These are phyloP conservation scores for Aspergillus sp. DNA, from an alignment of 2,329 filamentous ascomycete species.

Conservation along the genomic window DNA sequence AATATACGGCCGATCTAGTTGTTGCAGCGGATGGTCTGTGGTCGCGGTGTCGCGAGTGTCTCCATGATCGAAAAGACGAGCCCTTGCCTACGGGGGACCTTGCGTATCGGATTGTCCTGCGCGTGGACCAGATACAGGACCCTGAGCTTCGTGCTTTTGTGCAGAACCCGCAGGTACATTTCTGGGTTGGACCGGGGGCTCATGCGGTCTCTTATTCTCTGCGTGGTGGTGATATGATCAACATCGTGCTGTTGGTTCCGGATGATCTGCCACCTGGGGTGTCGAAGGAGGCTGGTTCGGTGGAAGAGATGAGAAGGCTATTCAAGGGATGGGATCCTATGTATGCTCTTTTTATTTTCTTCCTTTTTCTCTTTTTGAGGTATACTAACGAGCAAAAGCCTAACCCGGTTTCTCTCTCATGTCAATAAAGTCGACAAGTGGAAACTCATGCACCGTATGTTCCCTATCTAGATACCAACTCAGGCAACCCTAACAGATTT, in stretches of 20 bases:
- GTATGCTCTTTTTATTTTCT: slow-evolving; percentile 16
- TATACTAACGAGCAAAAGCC: slow-evolving; percentile 13
- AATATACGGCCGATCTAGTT: slow-evolving; percentile 55
- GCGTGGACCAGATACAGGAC: slow-evolving; percentile 53
- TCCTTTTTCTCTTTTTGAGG: neutral
- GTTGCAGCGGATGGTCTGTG: slow-evolving; percentile 66
- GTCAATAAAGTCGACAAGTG: slow-evolving; percentile 66
- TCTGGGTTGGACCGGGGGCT: slow-evolving; percentile 64
- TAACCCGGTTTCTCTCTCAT: slow-evolving; percentile 46
- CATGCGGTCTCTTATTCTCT: slow-evolving; percentile 64
- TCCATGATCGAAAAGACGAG: slow-evolving; percentile 47
- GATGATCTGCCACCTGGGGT: slow-evolving; percentile 61
- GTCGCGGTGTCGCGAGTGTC: slow-evolving; percentile 56
- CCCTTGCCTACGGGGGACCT: slow-evolving; percentile 63
- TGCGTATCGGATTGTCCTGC: slow-evolving; percentile 63
- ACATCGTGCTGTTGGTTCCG: slow-evolving; percentile 65
- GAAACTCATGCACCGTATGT: slow-evolving; percentile 58
- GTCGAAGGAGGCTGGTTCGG: slow-evolving; percentile 51
- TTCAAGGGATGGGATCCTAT: slow-evolving; percentile 66
- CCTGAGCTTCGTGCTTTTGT: slow-evolving; percentile 54
- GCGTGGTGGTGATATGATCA: slow-evolving; percentile 59
- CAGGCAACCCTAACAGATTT: neutral
- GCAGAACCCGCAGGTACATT: slow-evolving; percentile 52
- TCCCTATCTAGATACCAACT: neutral
- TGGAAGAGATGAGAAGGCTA: slow-evolving; percentile 61